phyloP scores from a whole-genome alignment of 2,329 filamentous ascomycete species.

The Basipetospora sp. region DNA sequence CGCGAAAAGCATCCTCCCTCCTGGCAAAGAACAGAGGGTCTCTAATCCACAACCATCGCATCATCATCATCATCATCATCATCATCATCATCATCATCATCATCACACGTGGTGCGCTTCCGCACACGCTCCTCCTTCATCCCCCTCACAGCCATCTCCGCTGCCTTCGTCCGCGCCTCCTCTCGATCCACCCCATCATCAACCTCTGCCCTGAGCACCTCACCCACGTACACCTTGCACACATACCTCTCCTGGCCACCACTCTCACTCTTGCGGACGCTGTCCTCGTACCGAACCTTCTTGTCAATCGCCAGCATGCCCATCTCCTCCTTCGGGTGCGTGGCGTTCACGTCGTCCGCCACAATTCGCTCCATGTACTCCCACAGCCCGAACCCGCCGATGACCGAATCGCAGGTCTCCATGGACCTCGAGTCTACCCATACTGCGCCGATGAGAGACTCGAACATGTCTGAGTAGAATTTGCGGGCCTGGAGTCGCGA shows the following conservation, averaged over 20 bases:
- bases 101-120: too few species aligned
- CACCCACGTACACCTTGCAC: constrained; percentile 37
- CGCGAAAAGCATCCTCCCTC: too few species aligned
- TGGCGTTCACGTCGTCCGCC: constrained; percentile 38
- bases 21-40: too few species aligned
- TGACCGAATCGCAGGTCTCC: constrained; percentile 41
- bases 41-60: background rate
- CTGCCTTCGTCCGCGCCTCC: constrained; percentile 42
- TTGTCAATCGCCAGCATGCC: constrained; percentile 39
- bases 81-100: background rate
- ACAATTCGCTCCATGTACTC: constrained; percentile 47
- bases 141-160: constrained; percentile 30
- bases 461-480: constrained; percentile 71
- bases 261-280: constrained; percentile 11
- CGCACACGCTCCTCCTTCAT: constrained; percentile 6
- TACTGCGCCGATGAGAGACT: constrained; percentile 65
- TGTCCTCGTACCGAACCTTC: constrained; percentile 38
- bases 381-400: constrained; percentile 51
- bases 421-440: constrained; percentile 65
- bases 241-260: constrained; percentile 16
- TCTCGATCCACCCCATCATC: constrained; percentile 30
- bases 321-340: constrained; percentile 55
- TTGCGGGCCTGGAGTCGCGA: constrained; percentile 53
- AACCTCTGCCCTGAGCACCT: constrained; percentile 29
- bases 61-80: background rate